phyloP scores from a whole-genome alignment of 2,329 filamentous ascomycete genomes.

The Sporothrix variecibatus region DNA sequence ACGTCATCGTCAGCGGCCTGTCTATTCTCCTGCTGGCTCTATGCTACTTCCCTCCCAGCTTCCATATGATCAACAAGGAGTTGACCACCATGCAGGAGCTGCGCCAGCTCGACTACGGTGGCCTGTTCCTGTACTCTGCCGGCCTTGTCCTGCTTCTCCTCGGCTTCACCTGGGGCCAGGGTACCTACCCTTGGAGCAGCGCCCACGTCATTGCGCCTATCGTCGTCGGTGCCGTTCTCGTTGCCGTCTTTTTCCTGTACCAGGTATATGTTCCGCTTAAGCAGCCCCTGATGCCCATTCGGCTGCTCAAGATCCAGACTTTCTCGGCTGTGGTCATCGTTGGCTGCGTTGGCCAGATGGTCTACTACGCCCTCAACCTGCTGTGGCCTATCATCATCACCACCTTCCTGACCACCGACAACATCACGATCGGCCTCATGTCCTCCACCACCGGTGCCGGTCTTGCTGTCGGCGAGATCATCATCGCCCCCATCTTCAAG shows the following conservation, averaged over 20 bases:
- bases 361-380: constrained; percentile 26
- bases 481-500: constrained; percentile 20
- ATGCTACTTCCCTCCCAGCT: constrained; percentile 50
- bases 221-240: constrained; percentile 39
- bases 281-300: constrained; percentile 22
- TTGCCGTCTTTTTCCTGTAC: constrained; percentile 24
- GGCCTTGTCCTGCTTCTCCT: constrained; percentile 47
- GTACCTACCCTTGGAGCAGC: constrained; percentile 44
- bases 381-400: constrained; percentile 24
- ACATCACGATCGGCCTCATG: constrained; percentile 24
- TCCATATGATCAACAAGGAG: constrained; percentile 42
- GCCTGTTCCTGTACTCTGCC: constrained; percentile 44
- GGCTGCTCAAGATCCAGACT: constrained; percentile 24
- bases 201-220: constrained; percentile 40
- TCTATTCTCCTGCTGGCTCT: constrained; percentile 43
- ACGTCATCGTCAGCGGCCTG: constrained; percentile 45
- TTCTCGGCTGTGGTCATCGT: constrained; percentile 16
- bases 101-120: constrained; percentile 47
- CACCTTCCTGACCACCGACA: constrained; percentile 25
- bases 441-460: constrained; percentile 24
- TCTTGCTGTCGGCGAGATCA: constrained; percentile 21
- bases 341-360: constrained; percentile 24
- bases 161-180: constrained; percentile 45
- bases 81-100: constrained; percentile 42
- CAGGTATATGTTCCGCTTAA: constrained; percentile 22